A percentile compares a stretch with the other conserved stretches of the same genome.
These are phyloP conservation scores for Candida glucosophila DNA, from an alignment of 1,139 yeast genomes.

Conservation along the genomic window DNA sequence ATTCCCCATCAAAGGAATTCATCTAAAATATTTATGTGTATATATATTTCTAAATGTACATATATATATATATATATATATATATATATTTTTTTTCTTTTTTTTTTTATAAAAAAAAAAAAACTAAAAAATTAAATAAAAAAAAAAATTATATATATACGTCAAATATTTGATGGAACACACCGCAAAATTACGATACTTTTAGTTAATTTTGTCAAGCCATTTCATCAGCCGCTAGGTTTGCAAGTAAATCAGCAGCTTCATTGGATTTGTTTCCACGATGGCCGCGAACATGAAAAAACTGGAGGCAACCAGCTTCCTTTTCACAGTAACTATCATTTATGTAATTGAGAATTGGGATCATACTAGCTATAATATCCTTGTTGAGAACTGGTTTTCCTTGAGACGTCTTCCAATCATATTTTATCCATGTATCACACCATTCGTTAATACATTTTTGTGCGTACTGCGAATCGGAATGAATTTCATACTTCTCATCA, in stretches of 20 bases:
- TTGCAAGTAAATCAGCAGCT: conserved; percentile 70
- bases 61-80: no score
- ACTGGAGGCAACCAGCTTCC: conserved; percentile 25
- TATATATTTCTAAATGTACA: no score
- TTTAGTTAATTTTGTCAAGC: no score
- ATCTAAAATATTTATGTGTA: no score
- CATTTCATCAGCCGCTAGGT: conserved; percentile 42
- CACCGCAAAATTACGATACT: no score
- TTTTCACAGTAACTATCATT: conserved; percentile 14
- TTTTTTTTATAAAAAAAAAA: no score
- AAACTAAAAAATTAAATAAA: no score
- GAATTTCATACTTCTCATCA: conserved; percentile 20
- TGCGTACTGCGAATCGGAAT: conserved; percentile 54
- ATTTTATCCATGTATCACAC: conserved; percentile 43
- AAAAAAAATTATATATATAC: no score
- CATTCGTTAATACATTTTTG: conserved; percentile 41
- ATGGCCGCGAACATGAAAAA: conserved; percentile 69
- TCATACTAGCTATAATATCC: conserved; percentile 35
- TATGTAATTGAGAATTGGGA: conserved; percentile 18
- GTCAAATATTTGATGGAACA: no score
- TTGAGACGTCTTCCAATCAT: conserved; percentile 41
- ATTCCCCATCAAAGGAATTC: no score
- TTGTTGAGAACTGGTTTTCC: conserved; percentile 42
- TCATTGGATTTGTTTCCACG: conserved; percentile 64
- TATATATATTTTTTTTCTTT: no score